Percentiles rank a stretch among this genome's conserved stretches.
Evolutionary conservation across 192 early-diverging fungal genomes (phyloP).

Genomic region (Backusella mclennaniae): DNA sequence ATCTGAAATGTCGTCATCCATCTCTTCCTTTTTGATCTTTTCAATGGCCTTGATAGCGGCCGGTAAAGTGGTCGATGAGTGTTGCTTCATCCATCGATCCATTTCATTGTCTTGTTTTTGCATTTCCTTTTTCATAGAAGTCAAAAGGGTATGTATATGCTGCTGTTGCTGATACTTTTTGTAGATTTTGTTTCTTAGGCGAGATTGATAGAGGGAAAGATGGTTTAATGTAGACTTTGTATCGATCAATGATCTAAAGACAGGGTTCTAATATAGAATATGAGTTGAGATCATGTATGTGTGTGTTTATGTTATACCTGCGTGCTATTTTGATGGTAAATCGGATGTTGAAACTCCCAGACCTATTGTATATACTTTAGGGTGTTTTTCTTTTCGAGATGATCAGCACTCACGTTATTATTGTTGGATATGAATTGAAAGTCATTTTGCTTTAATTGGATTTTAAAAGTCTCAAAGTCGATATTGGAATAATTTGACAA

Average conservation of each 20-base stretch:
- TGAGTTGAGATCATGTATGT: not conserved
- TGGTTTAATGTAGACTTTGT: not conserved
- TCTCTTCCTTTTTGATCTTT: not conserved
- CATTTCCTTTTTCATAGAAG: not conserved
- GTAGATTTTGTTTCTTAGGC: not conserved
- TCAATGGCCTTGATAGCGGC: not conserved
- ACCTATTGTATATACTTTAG: not conserved
- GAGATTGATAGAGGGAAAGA: not conserved
- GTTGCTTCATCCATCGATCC: not conserved
- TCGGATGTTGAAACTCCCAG: conserved; percentile 1
- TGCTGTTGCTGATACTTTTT: not conserved
- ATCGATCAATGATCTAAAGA: not conserved
- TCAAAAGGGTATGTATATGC: not conserved
- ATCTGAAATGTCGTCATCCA: not conserved
- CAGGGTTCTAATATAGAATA: not conserved
- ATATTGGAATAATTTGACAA: not conserved
- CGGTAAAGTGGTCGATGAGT: not conserved
- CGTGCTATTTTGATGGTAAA: not conserved
- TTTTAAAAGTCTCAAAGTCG: not conserved
- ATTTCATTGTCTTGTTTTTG: not conserved
- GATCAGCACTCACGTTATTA: not conserved
- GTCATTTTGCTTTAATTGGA: not conserved
- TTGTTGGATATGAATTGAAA: not conserved
- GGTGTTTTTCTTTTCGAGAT: not conserved
- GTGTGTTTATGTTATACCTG: not conserved